Base-by-base conservation (phyloP, 306 rosid genomes). In the Rosa multiflora region DNA sequence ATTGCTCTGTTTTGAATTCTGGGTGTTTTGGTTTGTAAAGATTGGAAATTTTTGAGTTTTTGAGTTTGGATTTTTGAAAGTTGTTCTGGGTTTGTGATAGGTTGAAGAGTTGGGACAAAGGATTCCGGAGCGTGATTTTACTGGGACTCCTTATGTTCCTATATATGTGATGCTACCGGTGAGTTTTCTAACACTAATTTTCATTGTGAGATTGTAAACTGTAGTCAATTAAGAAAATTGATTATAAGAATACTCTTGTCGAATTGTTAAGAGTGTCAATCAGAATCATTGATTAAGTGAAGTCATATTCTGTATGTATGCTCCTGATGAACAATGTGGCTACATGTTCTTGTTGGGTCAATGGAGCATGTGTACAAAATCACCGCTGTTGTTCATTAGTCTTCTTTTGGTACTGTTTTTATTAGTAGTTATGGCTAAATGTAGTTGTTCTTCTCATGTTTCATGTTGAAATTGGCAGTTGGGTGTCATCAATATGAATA, bases 91-190 rank as follows among this genome's bases (percentile, higher is more conserved):
- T 20, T 58, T 8, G 10, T 73, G 26, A 15, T 42, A 83, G 86
- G 78, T 71, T 70, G 75, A 15, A 53, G 81, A 75, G 46, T 40
- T 23, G 42, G 40, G 76, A 17, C 73, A 71, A 55, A 84, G 85
- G 59, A 62, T 87, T 44, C 78, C 72, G 49, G 97, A 93, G 83
- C 90, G 94, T 64, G 92, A 93, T 85, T 88, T 93, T 77, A 84
- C 88, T 3, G 92, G 96, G 67, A 88, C 91, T 29, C 84, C 96
- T 5, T 88, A 84, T 84, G 89, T 93, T 88, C 97, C 94, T 52
- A 87, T 93, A 46, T 89, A 89, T 73, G 92, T 93, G 75, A 93
- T 89, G 97, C 78, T 90, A 66, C 96, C 96, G 0, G 97, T 93
- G 81, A 88, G 94, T 82, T 29, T 29, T 29, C 29, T 29, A 29